A percentile compares a stretch with the other conserved stretches of the same genome.
These are phyloP conservation scores for Cyberlindnera saturnus DNA, from an alignment of 805 yeast genomes.

Conservation along the genomic window DNA sequence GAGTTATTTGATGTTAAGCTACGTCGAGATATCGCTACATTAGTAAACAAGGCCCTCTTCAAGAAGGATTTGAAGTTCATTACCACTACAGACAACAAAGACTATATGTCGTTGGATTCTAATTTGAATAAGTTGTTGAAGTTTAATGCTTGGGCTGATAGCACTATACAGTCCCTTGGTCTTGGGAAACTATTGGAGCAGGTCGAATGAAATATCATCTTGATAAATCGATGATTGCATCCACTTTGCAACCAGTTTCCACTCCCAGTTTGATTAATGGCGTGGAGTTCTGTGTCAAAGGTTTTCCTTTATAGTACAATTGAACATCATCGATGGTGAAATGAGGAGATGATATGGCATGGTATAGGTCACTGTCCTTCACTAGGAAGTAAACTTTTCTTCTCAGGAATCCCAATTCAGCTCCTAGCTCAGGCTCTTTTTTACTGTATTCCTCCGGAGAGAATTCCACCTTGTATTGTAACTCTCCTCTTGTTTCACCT, in stretches of 20 bases:
- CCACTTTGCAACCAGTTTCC: conserved; percentile 45
- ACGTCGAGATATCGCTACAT: conserved; percentile 58
- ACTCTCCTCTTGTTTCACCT: neutral
- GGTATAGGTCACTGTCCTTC: conserved; percentile 34
- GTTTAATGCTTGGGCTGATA: conserved; percentile 18
- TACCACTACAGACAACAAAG: conserved; percentile 3
- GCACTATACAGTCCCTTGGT: neutral
- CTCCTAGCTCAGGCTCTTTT: conserved; percentile 63
- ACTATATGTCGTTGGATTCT: conserved; percentile 15
- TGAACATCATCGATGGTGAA: conserved; percentile 29
- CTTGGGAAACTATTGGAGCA: neutral
- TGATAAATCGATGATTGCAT: neutral
- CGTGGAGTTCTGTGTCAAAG: conserved; percentile 33
- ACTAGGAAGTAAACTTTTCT: conserved; percentile 50
- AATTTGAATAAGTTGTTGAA: conserved; percentile 49
- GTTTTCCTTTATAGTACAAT: conserved; percentile 28
- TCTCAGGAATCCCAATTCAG: conserved; percentile 59
- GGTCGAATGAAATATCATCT: neutral
- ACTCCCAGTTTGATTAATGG: conserved; percentile 47
- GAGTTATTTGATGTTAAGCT: conserved; percentile 52
- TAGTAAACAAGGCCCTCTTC: conserved; percentile 65
- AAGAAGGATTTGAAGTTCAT: conserved; percentile 11
- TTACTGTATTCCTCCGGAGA: conserved; percentile 67
- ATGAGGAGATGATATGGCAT: conserved; percentile 12
- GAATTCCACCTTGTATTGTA: conserved; percentile 63